A percentile compares a stretch with the other conserved stretches of the same genome.
phyloP scores from a whole-genome alignment of 192 early-diverging fungal species.

The Glomus cerebriforme region DNA sequence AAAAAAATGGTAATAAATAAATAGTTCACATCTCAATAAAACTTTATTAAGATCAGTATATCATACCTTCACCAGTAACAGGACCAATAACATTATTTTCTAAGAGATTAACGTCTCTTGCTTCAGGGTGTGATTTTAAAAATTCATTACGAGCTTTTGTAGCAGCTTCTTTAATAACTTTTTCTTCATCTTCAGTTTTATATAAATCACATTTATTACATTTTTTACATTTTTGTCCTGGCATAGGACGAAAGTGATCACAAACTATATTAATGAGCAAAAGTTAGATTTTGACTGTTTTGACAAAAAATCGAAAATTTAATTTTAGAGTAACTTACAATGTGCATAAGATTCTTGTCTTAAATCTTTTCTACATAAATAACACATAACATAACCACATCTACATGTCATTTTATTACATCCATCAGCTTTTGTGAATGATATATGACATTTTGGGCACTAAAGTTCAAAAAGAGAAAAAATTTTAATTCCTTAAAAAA shows the following conservation, averaged over 20 bases:
- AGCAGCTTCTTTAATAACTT: slow-evolving; percentile 45
- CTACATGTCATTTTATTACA: slow-evolving; percentile 69
- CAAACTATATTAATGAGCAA: slow-evolving; percentile 40
- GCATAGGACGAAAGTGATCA: slow-evolving; percentile 57
- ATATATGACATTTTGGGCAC: slow-evolving; percentile 58
- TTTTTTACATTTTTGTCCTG: slow-evolving; percentile 50
- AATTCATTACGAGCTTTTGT: slow-evolving; percentile 48
- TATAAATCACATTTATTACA: slow-evolving; percentile 63
- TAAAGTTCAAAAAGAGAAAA: slow-evolving; percentile 19
- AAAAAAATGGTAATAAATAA: not conserved
- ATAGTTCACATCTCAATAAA: not conserved
- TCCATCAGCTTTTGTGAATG: slow-evolving; percentile 59
- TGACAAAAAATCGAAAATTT: not conserved
- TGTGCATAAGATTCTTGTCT: slow-evolving; percentile 55
- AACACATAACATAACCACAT: slow-evolving; percentile 64
- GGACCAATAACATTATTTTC: slow-evolving; percentile 33
- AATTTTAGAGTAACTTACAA: slow-evolving; percentile 30
- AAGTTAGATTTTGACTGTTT: not conserved
- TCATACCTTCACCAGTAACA: slow-evolving; percentile 1
- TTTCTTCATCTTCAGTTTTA: slow-evolving; percentile 53
- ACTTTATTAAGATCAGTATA: not conserved
- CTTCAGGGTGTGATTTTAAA: slow-evolving; percentile 39
- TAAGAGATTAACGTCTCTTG: slow-evolving; percentile 22
- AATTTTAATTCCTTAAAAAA: not conserved
- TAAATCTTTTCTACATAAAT: slow-evolving; percentile 64